These are phyloP conservation scores for Aspergillus conjunctus DNA, from an alignment of 495 filamentous ascomycete genomes.

Conservation along the genomic window DNA sequence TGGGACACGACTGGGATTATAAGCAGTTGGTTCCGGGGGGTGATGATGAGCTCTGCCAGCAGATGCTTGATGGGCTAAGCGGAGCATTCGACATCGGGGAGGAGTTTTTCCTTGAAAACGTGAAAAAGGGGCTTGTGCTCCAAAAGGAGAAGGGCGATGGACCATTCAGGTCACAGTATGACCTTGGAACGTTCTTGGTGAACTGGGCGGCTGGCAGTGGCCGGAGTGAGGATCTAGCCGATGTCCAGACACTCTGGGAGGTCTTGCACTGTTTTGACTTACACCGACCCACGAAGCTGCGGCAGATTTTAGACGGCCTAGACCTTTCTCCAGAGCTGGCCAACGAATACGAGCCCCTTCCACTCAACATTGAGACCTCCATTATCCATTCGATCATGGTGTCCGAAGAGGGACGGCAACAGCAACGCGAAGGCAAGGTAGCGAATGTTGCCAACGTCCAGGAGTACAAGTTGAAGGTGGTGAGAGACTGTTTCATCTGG, in stretches of 20 bases:
- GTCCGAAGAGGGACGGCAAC: not conserved
- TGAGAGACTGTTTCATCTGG: slow-evolving; percentile 10
- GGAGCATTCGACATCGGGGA: slow-evolving; percentile 1
- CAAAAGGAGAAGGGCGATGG: not conserved
- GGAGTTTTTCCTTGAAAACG: not conserved
- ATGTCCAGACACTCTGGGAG: slow-evolving; percentile 11
- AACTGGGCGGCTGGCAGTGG: not conserved
- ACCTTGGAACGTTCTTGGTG: not conserved
- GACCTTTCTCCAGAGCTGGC: not conserved
- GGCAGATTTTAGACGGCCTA: not conserved
- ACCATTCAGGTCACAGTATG: not conserved
- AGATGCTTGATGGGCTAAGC: not conserved
- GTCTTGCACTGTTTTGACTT: not conserved
- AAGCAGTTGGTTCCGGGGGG: slow-evolving; percentile 4
- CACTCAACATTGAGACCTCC: slow-evolving; percentile 4
- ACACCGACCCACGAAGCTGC: not conserved
- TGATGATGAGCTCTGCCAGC: slow-evolving; percentile 1
- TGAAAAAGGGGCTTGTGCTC: not conserved
- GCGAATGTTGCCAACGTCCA: not conserved
- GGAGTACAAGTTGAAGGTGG: not conserved
- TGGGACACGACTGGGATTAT: slow-evolving; percentile 6
- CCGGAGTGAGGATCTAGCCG: not conserved
- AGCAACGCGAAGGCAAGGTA: not conserved
- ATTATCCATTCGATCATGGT: slow-evolving; percentile 4
- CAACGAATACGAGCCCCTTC: not conserved